Percentiles rank a stretch among this genome's conserved stretches.
Conservation (phyloP, 306 rosid genomes). For the Malus fusca region DNA sequence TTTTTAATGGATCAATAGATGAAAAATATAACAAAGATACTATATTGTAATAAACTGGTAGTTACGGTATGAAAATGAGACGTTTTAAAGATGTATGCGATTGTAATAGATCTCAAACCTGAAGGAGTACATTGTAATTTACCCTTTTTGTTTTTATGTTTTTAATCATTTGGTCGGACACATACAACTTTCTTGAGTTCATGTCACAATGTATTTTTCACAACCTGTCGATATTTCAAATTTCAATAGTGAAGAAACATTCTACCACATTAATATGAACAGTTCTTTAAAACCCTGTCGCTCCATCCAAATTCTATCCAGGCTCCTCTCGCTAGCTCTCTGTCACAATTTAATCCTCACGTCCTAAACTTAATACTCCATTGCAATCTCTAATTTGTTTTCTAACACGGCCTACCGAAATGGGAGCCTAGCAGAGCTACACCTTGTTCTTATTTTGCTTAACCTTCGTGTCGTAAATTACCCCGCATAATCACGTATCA, state of each 20-base stretch:
- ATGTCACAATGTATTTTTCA: neutral
- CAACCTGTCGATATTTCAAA: neutral
- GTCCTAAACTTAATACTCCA: neutral
- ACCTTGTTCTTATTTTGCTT: neutral
- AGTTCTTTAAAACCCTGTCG: neutral
- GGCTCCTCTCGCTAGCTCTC: neutral
- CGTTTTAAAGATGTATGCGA: too few relatives aligned
- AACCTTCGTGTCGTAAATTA: slow-evolving; percentile 9
- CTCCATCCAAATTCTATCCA: neutral
- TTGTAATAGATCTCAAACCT: too few relatives aligned
- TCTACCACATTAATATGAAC: neutral
- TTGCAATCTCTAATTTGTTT: neutral
- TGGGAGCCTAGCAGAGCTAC: neutral
- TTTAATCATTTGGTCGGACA: neutral
- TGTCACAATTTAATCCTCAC: neutral
- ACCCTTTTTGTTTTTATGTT: too few relatives aligned
- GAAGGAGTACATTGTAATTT: too few relatives aligned
- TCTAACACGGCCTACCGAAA: neutral
- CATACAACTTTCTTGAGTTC: neutral
- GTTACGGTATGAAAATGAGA: too few relatives aligned
- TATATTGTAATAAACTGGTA: too few relatives aligned
- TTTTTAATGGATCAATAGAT: too few relatives aligned
- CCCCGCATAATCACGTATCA: slow-evolving; percentile 61
- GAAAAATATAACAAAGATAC: too few relatives aligned
- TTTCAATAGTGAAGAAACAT: neutral